phyloP scores from a whole-genome alignment of 2,329 filamentous ascomycete species.

The Ceratocystis diversiconidia region DNA sequence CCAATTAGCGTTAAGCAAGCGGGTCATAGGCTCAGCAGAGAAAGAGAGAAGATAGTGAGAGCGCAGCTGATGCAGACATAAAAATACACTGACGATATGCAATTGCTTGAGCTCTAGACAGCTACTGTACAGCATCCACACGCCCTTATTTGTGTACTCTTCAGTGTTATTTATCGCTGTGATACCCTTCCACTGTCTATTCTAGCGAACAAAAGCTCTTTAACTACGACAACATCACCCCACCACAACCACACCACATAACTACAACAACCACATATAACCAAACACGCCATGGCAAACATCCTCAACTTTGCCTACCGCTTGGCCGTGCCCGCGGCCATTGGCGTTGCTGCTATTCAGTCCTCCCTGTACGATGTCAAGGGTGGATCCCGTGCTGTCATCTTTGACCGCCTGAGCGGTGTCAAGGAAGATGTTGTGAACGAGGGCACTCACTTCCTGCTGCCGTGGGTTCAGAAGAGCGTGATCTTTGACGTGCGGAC shows the following conservation, averaged over 20 bases:
- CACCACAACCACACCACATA: background rate
- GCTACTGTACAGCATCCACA: too few relatives aligned
- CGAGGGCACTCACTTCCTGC: conserved; percentile 91
- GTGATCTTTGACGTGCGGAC: conserved; percentile 96
- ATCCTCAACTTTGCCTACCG: conserved; percentile 47
- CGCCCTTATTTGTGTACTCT: too few relatives aligned
- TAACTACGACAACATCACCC: too few relatives aligned
- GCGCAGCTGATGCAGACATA: too few relatives aligned
- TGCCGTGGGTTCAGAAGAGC: conserved; percentile 89
- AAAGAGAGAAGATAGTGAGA: background rate
- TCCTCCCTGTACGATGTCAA: conserved; percentile 92
- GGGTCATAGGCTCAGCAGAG: background rate
- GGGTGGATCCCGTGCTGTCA: conserved; percentile 86
- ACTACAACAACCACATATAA: conserved; percentile 4
- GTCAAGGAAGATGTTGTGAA: conserved; percentile 87
- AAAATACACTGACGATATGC: too few relatives aligned
- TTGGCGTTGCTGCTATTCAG: conserved; percentile 54
- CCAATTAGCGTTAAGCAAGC: background rate
- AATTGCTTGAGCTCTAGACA: too few relatives aligned
- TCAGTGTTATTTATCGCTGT: too few relatives aligned
- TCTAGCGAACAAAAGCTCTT: too few relatives aligned
- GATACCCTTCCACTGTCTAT: too few relatives aligned
- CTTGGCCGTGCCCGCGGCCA: conserved; percentile 57
- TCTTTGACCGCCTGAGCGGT: conserved; percentile 86
- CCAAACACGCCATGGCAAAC: conserved; percentile 18